Evolutionary conservation across 164 flowering plant genomes (phyloP), one percentile per base, ranked within the genome.

Genomic region (Tinospora cordifolia): DNA sequence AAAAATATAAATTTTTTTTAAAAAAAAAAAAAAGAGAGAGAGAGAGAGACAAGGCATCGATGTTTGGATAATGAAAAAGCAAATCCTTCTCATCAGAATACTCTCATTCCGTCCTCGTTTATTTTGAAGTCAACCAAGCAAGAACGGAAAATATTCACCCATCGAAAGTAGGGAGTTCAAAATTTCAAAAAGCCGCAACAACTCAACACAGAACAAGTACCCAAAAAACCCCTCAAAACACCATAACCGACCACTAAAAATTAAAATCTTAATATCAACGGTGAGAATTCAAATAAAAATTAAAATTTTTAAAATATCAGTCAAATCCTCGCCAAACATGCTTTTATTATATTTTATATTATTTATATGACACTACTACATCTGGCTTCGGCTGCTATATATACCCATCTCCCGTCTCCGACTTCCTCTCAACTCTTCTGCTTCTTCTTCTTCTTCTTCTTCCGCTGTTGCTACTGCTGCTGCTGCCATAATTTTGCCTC

Each of bases 291-390:
- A 30, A 30, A 30, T 30, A 30, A 54, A 49, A 49, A 47, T 14
- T n/a, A 54, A 54, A n/a, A 30, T 7, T n/a, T n/a, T n/a, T 57
- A n/a, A 30, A 64, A 14, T 40, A 21, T 26, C 74, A 66, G 79
- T 77, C 79, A 76, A 76, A 77, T 67, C 79, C 79, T 77, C 63
- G 79, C 79, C 72, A 73, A 74, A 77, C 79, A 77, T 77, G 79
- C 74, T 54, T 59, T 36, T 39, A 47, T 2, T 15, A 2, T 15
- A 27, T 63, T 63, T 12, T 19, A 3, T 21, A 19, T 63, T 2
- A 19, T 63, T 2, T 13, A 41, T 41, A 9, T 44, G 9, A 44
- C 14, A 44, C 34, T 39, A 62, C 15, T 64, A 34, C 36, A 4
- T 30, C 3, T 30, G 36, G 36, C 36, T 4, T 30, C n/a, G 4